These are phyloP conservation scores for Picea glauca DNA, from an alignment of 75 land plant species.

Conservation along the genomic window DNA sequence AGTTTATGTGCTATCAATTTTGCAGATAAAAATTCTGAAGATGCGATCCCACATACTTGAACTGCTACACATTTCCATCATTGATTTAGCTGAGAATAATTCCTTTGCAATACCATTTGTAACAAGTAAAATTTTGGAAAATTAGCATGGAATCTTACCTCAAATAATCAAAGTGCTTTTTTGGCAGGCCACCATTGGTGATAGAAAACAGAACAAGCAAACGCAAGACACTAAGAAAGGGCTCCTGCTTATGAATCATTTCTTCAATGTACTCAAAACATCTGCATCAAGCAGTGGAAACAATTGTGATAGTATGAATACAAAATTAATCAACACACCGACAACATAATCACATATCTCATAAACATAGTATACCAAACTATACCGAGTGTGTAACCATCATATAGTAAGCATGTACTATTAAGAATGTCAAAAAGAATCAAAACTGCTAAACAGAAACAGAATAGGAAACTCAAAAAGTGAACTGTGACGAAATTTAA, in stretches of 20 bases:
- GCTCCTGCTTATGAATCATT: conserved; percentile 98
- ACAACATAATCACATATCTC: not conserved
- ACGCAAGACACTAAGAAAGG: conserved; percentile 73
- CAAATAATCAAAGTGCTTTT: conserved; percentile 89
- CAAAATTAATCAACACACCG: not conserved
- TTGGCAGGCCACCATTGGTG: conserved; percentile 83
- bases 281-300: conserved; percentile 49
- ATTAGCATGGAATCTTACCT: conserved; percentile 34
- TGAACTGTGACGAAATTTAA: not conserved
- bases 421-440: conserved; percentile 5
- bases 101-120: too few species aligned
- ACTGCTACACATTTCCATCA: not conserved
- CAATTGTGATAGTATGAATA: not conserved
- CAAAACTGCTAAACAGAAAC: not conserved
- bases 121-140: not conserved
- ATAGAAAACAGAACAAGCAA: conserved; percentile 82
- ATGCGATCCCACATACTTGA: too few species aligned
- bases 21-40: too few species aligned
- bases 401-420: not conserved
- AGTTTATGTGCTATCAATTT: not conserved
- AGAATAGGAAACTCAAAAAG: not conserved
- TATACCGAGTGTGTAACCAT: not conserved
- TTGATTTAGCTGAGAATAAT: too few species aligned
- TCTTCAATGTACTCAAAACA: conserved; percentile 92
- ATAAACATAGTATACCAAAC: not conserved